Percentiles rank a stretch among this genome's conserved stretches.
phyloP scores from a whole-genome alignment of 2,329 filamentous ascomycete species.

The Graphilbum sp. region DNA sequence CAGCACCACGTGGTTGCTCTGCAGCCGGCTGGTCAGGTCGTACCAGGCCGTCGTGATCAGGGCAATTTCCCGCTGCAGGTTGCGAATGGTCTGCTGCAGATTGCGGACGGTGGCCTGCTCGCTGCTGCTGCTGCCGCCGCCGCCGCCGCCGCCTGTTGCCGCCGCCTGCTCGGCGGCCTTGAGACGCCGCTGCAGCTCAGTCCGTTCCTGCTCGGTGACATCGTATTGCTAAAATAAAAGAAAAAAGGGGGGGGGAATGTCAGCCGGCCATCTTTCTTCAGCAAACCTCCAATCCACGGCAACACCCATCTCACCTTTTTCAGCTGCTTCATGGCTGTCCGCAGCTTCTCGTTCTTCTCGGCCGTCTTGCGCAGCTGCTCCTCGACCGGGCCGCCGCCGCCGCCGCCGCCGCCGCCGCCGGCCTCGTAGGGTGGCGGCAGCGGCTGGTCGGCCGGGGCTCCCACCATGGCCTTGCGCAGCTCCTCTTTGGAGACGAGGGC shows the following conservation, averaged over 20 bases:
- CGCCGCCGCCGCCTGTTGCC: background rate
- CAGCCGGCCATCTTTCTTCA: no score
- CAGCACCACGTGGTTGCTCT: constrained; percentile 69
- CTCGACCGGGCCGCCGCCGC: constrained; percentile 13
- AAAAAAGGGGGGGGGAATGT: no score
- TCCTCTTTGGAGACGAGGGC: constrained; percentile 44
- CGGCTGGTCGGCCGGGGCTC: no score
- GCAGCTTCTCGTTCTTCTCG: constrained; percentile 43
- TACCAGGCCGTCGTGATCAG: constrained; percentile 78
- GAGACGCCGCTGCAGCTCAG: constrained; percentile 37
- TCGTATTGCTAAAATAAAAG: constrained; percentile 51
- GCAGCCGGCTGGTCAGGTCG: constrained; percentile 59
- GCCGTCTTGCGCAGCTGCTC: constrained; percentile 21
- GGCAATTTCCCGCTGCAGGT: constrained; percentile 60
- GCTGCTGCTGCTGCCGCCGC: constrained; percentile 3
- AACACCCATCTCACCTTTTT: constrained; percentile 45
- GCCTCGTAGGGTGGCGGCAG: no score
- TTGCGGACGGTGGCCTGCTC: constrained; percentile 35
- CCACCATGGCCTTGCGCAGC: constrained; percentile 29
- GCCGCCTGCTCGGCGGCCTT: constrained; percentile 27
- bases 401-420: constrained; percentile 11
- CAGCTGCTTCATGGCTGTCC: constrained; percentile 35
- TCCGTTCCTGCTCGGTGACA: constrained; percentile 37
- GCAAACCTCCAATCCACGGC: no score
- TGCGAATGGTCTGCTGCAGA: constrained; percentile 46